phyloP scores from a whole-genome alignment of 1,284 basidiomycete genomes.

The Cerioporus squamosus region DNA sequence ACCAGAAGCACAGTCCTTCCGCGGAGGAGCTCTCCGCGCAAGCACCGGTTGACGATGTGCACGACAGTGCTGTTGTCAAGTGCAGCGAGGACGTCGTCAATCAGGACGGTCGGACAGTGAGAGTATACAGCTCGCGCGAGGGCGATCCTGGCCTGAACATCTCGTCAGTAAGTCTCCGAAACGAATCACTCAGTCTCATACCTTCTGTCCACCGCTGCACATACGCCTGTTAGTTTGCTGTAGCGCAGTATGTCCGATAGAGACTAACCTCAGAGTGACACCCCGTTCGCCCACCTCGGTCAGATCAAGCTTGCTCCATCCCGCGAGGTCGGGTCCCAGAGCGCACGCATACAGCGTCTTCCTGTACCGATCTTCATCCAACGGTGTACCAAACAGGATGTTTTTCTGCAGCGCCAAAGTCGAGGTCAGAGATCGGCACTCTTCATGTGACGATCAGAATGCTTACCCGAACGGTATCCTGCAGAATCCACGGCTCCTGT shows the following conservation, averaged over 20 bases:
- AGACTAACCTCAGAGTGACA: conserved; percentile 64
- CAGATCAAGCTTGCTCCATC: conserved; percentile 11
- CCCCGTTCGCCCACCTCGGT: conserved; percentile 12
- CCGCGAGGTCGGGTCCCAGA: conserved; percentile 34
- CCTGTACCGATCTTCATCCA: conserved; percentile 45
- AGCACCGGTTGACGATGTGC: conserved; percentile 78
- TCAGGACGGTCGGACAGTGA: conserved; percentile 60
- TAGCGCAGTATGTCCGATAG: not conserved
- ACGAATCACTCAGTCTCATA: conserved; percentile 26
- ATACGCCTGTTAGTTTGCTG: not conserved
- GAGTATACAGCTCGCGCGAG: conserved; percentile 76
- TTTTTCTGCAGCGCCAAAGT: conserved; percentile 38
- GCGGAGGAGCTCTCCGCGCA: conserved; percentile 66
- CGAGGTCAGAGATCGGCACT: not conserved
- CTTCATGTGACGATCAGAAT: not conserved
- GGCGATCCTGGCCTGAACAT: conserved; percentile 61
- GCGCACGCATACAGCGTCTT: conserved; percentile 34
- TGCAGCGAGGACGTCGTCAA: conserved; percentile 59
- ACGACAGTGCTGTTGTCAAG: conserved; percentile 68
- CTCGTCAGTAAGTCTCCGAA: not conserved
- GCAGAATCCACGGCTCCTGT: conserved; percentile 76
- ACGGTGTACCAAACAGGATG: conserved; percentile 46
- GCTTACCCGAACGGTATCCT: conserved; percentile 47
- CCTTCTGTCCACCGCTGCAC: conserved; percentile 73
- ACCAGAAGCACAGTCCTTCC: conserved; percentile 74